Evolutionary conservation across 2,329 filamentous ascomycete genomes (phyloP), one percentile per base, ranked within the genome.

Genomic region (Orbilia ellipsospora): DNA sequence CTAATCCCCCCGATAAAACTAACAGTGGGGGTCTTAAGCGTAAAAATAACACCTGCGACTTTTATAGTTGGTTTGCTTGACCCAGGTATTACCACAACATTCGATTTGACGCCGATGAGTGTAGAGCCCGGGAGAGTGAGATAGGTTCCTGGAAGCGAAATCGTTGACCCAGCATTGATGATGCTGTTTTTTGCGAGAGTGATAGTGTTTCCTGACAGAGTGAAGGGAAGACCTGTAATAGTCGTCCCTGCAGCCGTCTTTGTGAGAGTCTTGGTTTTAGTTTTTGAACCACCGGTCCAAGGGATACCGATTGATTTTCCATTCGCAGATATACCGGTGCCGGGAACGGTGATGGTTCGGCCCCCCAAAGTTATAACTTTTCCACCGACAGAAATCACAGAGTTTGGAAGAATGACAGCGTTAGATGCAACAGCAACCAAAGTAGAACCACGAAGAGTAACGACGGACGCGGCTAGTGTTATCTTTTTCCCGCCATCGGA

Each of bases 311-410:
- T 50, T 4, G 42, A 31, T 12, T 48, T 31, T 2, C 52, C 52
- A 40, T 56, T 31, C 12, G n/a, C 52, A 36, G 23, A 31, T 3
- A 56, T 7, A 7, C 5, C 8, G 40, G n/a, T 44, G 8, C 15
- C 15, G 13, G 42, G 20, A 8, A 61, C 31, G 16, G 57, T 61
- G 3, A 61, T 12, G 4, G 42, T 61, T 28, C 18, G 20, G 2
- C 44, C 44, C 1, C 18, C 20, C 4, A 61, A n/a, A 28, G 57
- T 61, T 2, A 61, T 12, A 28, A 48, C 26, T 50, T 61, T 48
- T 18, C 42, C 44, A n/a, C 28, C 57, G 4, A 18, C 57, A 2
- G 57, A 23, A 15, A 61, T 4, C 10, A 48, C 50, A 8, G 44
- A 31, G 31, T 28, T 50, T 10, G 23, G 42, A 28, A 50, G 57